These are phyloP conservation scores for Begonia fuchsioides DNA, from an alignment of 306 rosid species.

Conservation along the genomic window DNA sequence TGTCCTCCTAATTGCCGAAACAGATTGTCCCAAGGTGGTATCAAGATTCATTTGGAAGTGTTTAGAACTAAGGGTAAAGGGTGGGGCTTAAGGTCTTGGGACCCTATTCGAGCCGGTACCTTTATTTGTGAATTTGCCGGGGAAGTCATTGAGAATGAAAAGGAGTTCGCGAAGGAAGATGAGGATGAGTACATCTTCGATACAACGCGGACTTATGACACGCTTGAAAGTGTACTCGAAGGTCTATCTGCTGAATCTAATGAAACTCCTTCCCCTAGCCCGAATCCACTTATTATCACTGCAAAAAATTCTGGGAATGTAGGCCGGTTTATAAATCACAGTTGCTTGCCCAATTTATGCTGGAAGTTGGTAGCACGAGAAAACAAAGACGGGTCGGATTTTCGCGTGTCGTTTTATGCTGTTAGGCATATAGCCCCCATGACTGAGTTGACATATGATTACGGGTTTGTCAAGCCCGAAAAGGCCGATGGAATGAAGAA, in stretches of 20 bases:
- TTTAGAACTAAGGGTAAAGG: slow-evolving; percentile 64
- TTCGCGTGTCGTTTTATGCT: slow-evolving; percentile 62
- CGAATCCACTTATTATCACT: slow-evolving; percentile 51
- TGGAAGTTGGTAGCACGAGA: slow-evolving; percentile 71
- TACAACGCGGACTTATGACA: slow-evolving; percentile 53
- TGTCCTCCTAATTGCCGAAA: slow-evolving; percentile 73
- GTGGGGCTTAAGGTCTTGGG: slow-evolving; percentile 94
- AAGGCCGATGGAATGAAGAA: slow-evolving; percentile 51
- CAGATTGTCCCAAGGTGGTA: slow-evolving; percentile 55
- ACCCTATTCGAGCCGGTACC: slow-evolving; percentile 78
- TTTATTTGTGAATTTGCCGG: slow-evolving; percentile 87
- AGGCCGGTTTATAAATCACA: slow-evolving; percentile 89
- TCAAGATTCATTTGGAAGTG: slow-evolving; percentile 69
- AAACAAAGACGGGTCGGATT: slow-evolving; percentile 45
- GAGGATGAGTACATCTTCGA: slow-evolving; percentile 67
- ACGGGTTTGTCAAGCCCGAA: slow-evolving; percentile 49
- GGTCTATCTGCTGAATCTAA: slow-evolving; percentile 42
- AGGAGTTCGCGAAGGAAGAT: slow-evolving; percentile 46
- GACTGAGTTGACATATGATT: slow-evolving; percentile 87
- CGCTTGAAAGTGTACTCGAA: slow-evolving; percentile 57
- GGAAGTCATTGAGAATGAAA: slow-evolving; percentile 50
- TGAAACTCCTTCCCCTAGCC: slow-evolving; percentile 45
- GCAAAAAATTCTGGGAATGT: slow-evolving; percentile 77
- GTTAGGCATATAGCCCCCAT: slow-evolving; percentile 69
- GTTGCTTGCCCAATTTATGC: slow-evolving; percentile 72